Evolutionary conservation across 768 basidiomycete species (phyloP).

Genomic region (Tulasnella sp.): DNA sequence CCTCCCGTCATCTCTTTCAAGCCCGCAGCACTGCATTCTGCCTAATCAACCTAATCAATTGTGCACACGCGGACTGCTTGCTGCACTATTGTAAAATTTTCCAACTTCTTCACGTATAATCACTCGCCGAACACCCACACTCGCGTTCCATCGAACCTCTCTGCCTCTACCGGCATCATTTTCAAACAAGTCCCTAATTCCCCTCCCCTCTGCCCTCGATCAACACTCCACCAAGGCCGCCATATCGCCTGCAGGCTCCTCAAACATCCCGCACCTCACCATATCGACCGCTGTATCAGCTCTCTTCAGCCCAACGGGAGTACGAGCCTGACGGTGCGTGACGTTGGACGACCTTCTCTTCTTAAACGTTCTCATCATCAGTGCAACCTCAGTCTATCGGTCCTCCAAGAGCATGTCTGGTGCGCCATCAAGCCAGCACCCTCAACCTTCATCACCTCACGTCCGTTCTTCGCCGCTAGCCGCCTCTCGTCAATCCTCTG

Average conservation of each 20-base stretch:
- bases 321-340: slow-evolving; percentile 7
- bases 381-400: background rate
- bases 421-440: background rate
- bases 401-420: background rate
- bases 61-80: background rate
- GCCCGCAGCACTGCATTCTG: slow-evolving; percentile 3
- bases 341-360: background rate
- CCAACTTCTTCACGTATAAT: background rate
- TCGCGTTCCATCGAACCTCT: background rate
- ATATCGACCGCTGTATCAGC: background rate
- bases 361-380: background rate
- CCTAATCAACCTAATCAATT: background rate
- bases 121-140: background rate
- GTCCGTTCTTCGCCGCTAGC: background rate
- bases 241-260: background rate
- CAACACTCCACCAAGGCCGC: background rate
- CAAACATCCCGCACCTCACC: background rate
- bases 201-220: background rate
- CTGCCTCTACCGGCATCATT: background rate
- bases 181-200: background rate
- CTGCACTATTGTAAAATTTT: background rate
- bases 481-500: slow-evolving; percentile 1
- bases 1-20: background rate
- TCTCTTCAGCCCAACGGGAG: background rate
- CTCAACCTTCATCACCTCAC: background rate